These are phyloP conservation scores for Platanthera guangdongensis DNA, from an alignment of 106 monocot species.

Conservation along the genomic window DNA sequence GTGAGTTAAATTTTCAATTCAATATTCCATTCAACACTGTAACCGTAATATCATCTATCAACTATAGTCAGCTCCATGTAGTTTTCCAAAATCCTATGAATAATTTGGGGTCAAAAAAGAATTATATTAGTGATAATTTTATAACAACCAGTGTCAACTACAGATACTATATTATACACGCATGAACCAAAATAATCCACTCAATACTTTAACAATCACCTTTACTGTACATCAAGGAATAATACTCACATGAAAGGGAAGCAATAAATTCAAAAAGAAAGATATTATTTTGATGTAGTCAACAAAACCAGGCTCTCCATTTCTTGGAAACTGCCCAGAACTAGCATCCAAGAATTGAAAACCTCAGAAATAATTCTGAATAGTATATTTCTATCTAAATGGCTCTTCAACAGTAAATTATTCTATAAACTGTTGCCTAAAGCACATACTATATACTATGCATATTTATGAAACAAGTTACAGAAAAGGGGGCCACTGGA, in stretches of 20 bases:
- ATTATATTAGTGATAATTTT: too few relatives aligned
- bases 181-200: not conserved
- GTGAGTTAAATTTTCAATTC: too few relatives aligned
- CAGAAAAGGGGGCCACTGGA: too few relatives aligned
- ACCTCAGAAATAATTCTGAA: not conserved
- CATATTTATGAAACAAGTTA: not conserved
- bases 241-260: not conserved
- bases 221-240: not conserved
- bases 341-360: not conserved
- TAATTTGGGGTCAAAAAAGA: too few relatives aligned
- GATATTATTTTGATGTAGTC: not conserved
- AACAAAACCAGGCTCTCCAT: not conserved
- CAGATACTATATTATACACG: too few relatives aligned
- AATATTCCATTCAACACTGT: too few relatives aligned
- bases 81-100: too few relatives aligned
- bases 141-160: too few relatives aligned
- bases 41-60: too few relatives aligned
- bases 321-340: not conserved
- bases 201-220: not conserved
- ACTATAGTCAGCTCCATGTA: too few relatives aligned
- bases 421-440: not conserved
- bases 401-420: not conserved
- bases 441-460: not conserved
- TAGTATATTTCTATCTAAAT: not conserved
- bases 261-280: not conserved